These are phyloP conservation scores for Porcisia hertigi DNA, from an alignment of 208 protist species.

Conservation along the genomic window DNA sequence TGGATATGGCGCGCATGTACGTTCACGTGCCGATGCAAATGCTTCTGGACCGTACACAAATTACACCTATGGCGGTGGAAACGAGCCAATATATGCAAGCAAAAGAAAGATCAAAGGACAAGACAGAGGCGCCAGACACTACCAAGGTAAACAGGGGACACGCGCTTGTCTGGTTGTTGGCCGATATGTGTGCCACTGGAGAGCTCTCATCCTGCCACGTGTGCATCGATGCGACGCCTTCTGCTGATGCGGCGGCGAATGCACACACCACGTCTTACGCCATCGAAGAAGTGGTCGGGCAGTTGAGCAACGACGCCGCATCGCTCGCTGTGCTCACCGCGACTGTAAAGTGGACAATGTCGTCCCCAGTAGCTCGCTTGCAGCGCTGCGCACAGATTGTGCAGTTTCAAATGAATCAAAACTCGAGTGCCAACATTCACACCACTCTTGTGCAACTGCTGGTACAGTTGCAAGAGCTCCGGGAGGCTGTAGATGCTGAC, in stretches of 20 bases:
- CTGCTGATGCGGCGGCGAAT: neutral
- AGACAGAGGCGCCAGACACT: neutral
- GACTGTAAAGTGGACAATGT: constrained; percentile 10
- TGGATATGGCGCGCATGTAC: constrained; percentile 42
- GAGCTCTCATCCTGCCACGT: constrained; percentile 19
- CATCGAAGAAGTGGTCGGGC: neutral
- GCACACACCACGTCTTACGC: neutral
- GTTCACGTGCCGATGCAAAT: constrained; percentile 32
- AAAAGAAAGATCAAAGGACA: neutral
- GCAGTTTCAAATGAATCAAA: neutral
- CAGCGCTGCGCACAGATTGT: constrained; percentile 8
- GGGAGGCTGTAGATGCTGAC: constrained; percentile 1
- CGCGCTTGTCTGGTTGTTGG: constrained; percentile 32
- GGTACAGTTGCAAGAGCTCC: constrained; percentile 4
- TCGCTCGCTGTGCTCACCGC: neutral
- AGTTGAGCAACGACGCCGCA: neutral
- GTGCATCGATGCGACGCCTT: neutral
- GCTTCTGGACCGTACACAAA: constrained; percentile 10
- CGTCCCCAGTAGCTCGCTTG: constrained; percentile 2
- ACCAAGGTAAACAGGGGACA: neutral
- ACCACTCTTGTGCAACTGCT: neutral
- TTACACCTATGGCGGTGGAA: neutral
- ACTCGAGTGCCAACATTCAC: neutral
- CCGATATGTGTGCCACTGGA: constrained; percentile 35
- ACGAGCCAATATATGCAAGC: neutral